Percentiles rank a stretch among this genome's conserved stretches.
These are phyloP conservation scores for Citrus glauca DNA, from an alignment of 345 rosid genomes.

Conservation along the genomic window DNA sequence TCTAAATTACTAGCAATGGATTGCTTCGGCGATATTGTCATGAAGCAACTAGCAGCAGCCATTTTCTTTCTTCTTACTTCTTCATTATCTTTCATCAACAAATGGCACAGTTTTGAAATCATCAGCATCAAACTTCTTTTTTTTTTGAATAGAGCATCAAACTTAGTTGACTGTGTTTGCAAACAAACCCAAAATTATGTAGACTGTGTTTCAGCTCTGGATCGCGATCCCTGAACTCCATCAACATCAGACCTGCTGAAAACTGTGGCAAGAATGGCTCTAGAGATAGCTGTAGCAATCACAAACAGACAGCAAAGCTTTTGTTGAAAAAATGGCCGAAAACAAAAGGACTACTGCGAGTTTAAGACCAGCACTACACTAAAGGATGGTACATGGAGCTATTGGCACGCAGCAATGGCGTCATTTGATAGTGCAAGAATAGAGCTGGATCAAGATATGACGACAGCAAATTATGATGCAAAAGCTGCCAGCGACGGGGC, in stretches of 20 bases:
- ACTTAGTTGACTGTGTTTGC: background rate
- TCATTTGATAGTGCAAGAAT: background rate
- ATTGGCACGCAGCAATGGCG: background rate
- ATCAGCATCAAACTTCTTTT: background rate
- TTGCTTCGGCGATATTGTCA: background rate
- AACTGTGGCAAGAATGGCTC: background rate
- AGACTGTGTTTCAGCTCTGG: background rate
- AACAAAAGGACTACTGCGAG: background rate
- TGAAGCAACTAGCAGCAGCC: background rate
- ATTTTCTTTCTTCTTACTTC: background rate
- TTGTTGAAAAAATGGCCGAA: background rate
- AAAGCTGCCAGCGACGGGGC: slow-evolving; percentile 13
- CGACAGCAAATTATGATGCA: slow-evolving; percentile 8
- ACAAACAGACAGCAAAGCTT: background rate
- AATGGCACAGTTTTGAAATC: too few species aligned
- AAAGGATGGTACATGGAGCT: background rate
- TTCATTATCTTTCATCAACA: background rate
- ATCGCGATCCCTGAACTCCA: background rate
- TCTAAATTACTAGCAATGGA: background rate
- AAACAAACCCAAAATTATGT: background rate
- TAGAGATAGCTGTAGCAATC: background rate
- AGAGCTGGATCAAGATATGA: background rate
- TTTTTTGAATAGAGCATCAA: too few species aligned
- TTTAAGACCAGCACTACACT: background rate
- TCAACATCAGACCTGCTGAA: background rate